phyloP scores from a whole-genome alignment of 805 yeast species.

The Kodamaea kakaduensis region DNA sequence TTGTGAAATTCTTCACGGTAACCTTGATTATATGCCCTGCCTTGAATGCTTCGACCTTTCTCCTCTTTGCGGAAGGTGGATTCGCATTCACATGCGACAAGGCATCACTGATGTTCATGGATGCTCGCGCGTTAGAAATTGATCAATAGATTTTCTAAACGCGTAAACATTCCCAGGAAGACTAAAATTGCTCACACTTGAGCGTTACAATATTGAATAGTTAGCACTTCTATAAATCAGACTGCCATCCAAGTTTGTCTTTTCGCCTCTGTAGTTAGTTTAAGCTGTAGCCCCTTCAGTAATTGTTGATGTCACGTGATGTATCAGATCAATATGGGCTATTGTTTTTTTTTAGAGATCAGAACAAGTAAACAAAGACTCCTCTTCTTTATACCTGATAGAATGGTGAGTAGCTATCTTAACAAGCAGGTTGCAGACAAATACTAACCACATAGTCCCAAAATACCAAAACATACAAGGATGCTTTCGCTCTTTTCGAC shows the following conservation, averaged over 20 bases:
- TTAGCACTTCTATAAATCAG: too few relatives aligned
- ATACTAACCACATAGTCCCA: constrained; percentile 27
- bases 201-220: too few relatives aligned
- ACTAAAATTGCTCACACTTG: too few relatives aligned
- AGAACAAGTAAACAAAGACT: constrained; percentile 1
- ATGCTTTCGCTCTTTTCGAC: constrained; percentile 95
- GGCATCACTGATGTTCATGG: constrained; percentile 5
- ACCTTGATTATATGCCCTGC: constrained; percentile 53
- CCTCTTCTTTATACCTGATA: constrained; percentile 1
- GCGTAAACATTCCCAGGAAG: too few relatives aligned
- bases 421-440: background rate
- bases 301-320: constrained; percentile 2
- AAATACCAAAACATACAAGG: constrained; percentile 58
- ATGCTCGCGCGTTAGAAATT: background rate
- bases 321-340: constrained; percentile 3
- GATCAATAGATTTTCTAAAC: background rate
- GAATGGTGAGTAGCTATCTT: constrained; percentile 4
- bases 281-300: too few relatives aligned
- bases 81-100: constrained; percentile 6
- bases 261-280: too few relatives aligned
- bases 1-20: constrained; percentile 59
- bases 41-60: constrained; percentile 13
- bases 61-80: constrained; percentile 4
- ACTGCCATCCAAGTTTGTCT: too few relatives aligned
- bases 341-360: background rate